Percentiles rank a stretch among this genome's conserved stretches.
Conservation (phyloP, 768 basidiomycete species). For the Boletus rubescentipes region DNA sequence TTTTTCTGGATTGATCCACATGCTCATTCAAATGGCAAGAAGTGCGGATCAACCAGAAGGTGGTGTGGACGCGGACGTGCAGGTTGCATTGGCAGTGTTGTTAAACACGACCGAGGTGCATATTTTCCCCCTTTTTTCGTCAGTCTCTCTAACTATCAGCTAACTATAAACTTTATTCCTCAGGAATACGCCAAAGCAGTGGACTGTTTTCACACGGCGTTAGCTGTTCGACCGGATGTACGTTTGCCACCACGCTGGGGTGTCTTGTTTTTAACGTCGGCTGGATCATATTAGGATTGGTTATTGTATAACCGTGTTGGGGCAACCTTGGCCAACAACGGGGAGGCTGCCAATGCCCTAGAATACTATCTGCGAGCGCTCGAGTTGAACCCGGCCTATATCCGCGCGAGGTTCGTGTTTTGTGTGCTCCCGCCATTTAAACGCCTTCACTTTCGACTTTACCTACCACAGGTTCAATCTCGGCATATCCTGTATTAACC, state of each 20-base stretch:
- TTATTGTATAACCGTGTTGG: constrained; percentile 91
- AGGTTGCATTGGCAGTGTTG: constrained; percentile 90
- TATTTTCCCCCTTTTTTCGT: background rate
- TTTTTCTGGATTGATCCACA: constrained; percentile 61
- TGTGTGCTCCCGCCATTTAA: background rate
- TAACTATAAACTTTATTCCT: background rate
- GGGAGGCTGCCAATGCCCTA: constrained; percentile 76
- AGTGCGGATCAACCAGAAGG: constrained; percentile 43
- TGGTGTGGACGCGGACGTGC: constrained; percentile 88
- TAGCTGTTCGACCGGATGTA: constrained; percentile 86
- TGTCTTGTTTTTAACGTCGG: background rate
- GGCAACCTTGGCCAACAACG: constrained; percentile 91
- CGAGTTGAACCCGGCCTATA: constrained; percentile 85
- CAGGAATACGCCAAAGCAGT: constrained; percentile 90
- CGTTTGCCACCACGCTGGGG: constrained; percentile 10
- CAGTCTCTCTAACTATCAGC: background rate
- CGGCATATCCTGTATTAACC: constrained; percentile 88
- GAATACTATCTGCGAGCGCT: constrained; percentile 85
- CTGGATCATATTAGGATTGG: constrained; percentile 64
- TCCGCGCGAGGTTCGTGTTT: constrained; percentile 70
- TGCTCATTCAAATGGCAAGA: constrained; percentile 79
- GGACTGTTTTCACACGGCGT: constrained; percentile 90
- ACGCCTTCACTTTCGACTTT: background rate
- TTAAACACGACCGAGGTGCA: constrained; percentile 88
- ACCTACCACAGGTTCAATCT: constrained; percentile 74